Evolutionary conservation across 164 flowering plant species (phyloP).

Genomic region (Macadamia integrifolia): DNA sequence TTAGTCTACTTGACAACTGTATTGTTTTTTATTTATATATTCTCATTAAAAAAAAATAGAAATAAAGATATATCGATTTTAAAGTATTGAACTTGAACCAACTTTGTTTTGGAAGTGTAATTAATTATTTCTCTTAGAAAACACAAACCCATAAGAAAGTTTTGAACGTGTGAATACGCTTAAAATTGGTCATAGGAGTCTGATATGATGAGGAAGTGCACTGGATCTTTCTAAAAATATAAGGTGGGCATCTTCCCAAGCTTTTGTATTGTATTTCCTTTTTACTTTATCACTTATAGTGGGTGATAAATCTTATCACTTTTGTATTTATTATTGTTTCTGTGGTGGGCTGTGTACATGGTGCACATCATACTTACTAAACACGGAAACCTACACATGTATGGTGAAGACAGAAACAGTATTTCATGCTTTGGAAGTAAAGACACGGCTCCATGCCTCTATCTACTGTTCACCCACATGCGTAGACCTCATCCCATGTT

Average conservation of each 20-base stretch:
- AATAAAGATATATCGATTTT: too few relatives aligned
- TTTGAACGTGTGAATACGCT: conserved; percentile 16
- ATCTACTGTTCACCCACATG: conserved; percentile 11
- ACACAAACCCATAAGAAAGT: background rate
- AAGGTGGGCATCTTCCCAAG: background rate
- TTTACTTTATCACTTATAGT: background rate
- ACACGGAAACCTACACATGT: conserved; percentile 12
- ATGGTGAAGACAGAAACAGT: background rate
- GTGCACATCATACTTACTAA: conserved; percentile 10
- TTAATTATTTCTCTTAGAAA: too few relatives aligned
- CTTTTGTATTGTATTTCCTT: background rate
- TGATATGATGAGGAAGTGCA: background rate
- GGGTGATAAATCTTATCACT: background rate
- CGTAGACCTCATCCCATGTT: background rate
- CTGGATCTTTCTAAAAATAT: background rate
- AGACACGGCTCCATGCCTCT: background rate
- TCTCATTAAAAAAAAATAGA: too few relatives aligned
- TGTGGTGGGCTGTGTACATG: conserved; percentile 4
- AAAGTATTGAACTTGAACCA: too few relatives aligned
- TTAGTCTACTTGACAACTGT: too few relatives aligned
- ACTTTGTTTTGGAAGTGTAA: too few relatives aligned
- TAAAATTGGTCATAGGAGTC: conserved; percentile 17
- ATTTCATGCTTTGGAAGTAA: conserved; percentile 7
- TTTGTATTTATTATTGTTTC: background rate
- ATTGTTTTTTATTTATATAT: too few relatives aligned